Evolutionary conservation across 345 rosid genomes (phyloP).

Genomic region (Lenwebbia sp.): DNA sequence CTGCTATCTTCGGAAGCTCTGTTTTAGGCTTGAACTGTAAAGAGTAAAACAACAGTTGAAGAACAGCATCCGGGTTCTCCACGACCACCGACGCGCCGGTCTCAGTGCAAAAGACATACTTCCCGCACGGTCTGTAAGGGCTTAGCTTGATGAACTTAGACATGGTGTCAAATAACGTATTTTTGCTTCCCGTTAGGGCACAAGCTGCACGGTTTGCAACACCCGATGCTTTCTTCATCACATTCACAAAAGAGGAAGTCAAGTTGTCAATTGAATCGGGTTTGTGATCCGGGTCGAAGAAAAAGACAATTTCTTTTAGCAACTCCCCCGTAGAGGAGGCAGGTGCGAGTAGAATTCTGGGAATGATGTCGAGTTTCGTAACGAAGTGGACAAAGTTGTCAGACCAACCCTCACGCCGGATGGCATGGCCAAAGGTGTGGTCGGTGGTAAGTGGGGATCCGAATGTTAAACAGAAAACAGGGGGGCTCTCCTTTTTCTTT

Average conservation of each 20-base stretch:
- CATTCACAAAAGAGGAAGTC: background rate
- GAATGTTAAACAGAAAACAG: conserved; percentile 46
- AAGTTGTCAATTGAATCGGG: too few species aligned
- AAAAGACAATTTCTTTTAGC: conserved; percentile 21
- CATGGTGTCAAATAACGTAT: conserved; percentile 36
- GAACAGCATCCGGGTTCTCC: background rate
- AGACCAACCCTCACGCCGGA: conserved; percentile 66
- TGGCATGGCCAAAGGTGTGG: conserved; percentile 46
- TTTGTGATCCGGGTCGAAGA: conserved; percentile 3
- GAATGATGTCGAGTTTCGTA: conserved; percentile 54
- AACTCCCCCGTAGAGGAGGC: conserved; percentile 18
- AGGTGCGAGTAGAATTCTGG: conserved; percentile 56
- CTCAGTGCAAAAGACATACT: background rate
- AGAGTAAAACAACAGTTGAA: conserved; percentile 1
- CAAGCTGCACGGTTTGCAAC: conserved; percentile 53
- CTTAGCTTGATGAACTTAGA: conserved; percentile 43
- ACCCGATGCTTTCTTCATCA: conserved; percentile 40
- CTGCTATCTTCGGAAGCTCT: background rate
- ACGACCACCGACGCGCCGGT: background rate
- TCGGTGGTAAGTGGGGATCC: conserved; percentile 81
- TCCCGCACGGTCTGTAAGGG: conserved; percentile 39
- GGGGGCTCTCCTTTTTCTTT: background rate
- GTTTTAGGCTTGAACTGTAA: background rate
- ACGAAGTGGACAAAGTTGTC: conserved; percentile 49
- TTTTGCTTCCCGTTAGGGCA: conserved; percentile 48